Evolutionary conservation across 306 rosid genomes (phyloP), one percentile per base, ranked within the genome.

Genomic region (Alnus rubra): DNA sequence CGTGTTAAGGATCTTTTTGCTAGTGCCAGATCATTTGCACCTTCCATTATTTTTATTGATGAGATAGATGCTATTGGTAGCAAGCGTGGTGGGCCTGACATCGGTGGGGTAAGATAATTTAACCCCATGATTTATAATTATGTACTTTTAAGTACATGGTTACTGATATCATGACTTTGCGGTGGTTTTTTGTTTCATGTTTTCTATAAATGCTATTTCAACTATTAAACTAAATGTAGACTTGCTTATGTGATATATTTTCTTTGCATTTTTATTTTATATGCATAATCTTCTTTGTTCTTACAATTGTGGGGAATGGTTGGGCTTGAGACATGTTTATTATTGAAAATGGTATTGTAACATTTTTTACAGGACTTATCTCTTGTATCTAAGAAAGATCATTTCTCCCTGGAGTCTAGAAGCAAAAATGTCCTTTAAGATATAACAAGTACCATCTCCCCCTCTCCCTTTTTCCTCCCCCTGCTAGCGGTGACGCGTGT

Each of bases 51-150:
- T 67, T 94, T 94, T 86, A 90, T 94, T 80, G 98, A 94, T 80
- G 97, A 94, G 93, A 94, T 94, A 80, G 98, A 94, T 85, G 98
- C 98, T 86, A 94, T 94, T 84, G 98, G 98, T 67, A 92, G 98
- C 93, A 94, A 92, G 84, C 97, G 98, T 58, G 97, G 98, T 82
- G 98, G 98, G 62, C 98, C 97, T 72, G 98, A 94, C 84, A 91
- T 94, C 84, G 98, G 98, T 13, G 98, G 98, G 77, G 98, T 94
- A 92, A 85, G 97, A 87, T 73, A 74, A 64, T 64, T 45, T 69
- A 42, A 79, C 77, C 75, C 72, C 45, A 42, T 80, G 73, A 81
- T 78, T 48, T 72, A 13, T 8, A 35, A 23, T 14, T 62, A 2
- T n/a, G 10, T 42, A 9, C 19, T 68, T 68, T 59, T 42, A n/a